Evolutionary conservation across 331 rosid genomes (phyloP), one percentile per base, ranked within the genome.

Genomic region (Rosa hybrid): DNA sequence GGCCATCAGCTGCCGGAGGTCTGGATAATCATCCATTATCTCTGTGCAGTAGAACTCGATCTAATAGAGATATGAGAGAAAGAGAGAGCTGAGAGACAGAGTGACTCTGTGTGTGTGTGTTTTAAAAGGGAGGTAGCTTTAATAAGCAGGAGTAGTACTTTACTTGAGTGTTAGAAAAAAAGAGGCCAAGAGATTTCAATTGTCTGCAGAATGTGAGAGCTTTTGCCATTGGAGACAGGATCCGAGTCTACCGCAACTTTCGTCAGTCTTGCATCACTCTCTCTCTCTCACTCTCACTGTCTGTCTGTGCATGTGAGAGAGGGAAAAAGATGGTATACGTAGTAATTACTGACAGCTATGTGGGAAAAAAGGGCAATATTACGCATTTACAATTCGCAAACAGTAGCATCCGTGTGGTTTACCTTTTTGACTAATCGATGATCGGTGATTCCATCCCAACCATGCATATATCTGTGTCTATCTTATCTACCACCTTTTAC

Each of bases 201-300:
- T 67, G 71, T 67, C 38, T 45, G 18, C 18, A 69, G 27, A 82
- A 65, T 72, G 34, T 67, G 84, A 79, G 80, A 79, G 80, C 46
- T 46, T 79, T 62, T 57, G 23, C 12, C 38, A 18, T 44, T 77
- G 92, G 92, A 75, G 97, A 91, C 97, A 92, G 97, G 97, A 92
- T 92, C 97, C 97, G 97, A 92, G 94, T 92, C 94, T 88, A 89
- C 89, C 97, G 97, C 90, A 59, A 72, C 41, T 78, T 73, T 81
- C 85, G 81, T 84, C 87, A 91, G 64, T 78, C 86, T 91, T 86
- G 79, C 85, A 78, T 86, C 84, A 84, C 81, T 44, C 34, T 50
- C 76, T 8, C 44, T 21, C 25, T 23, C 54, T 16, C 20, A 1
- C 60, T 57, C 68, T 60, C 17, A 60, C 39, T 23, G 39, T 8